Conservation (phyloP, 495 filamentous ascomycete genomes). For the Rostrohypoxylon terebratum region DNA sequence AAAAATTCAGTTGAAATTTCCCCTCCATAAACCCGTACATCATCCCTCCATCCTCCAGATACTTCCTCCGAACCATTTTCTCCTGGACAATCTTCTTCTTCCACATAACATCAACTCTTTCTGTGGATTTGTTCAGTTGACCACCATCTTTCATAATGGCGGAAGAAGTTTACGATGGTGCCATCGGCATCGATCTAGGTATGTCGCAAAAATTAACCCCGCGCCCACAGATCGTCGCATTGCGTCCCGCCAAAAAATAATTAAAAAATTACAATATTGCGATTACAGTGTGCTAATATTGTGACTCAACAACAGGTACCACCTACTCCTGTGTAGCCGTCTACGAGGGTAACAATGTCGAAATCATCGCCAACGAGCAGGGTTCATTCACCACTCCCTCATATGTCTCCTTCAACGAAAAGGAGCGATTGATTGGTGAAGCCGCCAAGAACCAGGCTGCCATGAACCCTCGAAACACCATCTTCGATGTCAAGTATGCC, state of each 20-base stretch:
- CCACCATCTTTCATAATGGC: slow-evolving; percentile 69
- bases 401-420: slow-evolving; percentile 98
- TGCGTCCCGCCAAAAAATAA: slow-evolving; percentile 21
- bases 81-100: slow-evolving; percentile 30
- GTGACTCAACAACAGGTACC: slow-evolving; percentile 71
- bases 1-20: slow-evolving; percentile 40
- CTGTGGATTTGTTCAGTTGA: slow-evolving; percentile 33
- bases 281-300: slow-evolving; percentile 29
- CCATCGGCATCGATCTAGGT: slow-evolving; percentile 99
- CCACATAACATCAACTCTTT: slow-evolving; percentile 20
- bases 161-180: slow-evolving; percentile 98
- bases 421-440: slow-evolving; percentile 98
- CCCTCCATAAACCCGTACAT: slow-evolving; percentile 22
- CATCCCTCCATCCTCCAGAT: slow-evolving; percentile 21
- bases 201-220: slow-evolving; percentile 51
- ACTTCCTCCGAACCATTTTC: slow-evolving; percentile 27
- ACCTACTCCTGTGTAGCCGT: slow-evolving; percentile 99
- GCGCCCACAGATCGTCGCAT: slow-evolving; percentile 24
- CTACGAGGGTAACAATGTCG: slow-evolving; percentile 98
- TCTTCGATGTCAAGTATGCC: slow-evolving; percentile 94
- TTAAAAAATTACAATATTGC: slow-evolving; percentile 13
- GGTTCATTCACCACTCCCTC: slow-evolving; percentile 98
- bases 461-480: slow-evolving; percentile 97
- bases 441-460: slow-evolving; percentile 99
- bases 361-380: slow-evolving; percentile 99